These are phyloP conservation scores for Lithohypha guttulata DNA, from an alignment of 2,329 filamentous ascomycete genomes.

Conservation along the genomic window DNA sequence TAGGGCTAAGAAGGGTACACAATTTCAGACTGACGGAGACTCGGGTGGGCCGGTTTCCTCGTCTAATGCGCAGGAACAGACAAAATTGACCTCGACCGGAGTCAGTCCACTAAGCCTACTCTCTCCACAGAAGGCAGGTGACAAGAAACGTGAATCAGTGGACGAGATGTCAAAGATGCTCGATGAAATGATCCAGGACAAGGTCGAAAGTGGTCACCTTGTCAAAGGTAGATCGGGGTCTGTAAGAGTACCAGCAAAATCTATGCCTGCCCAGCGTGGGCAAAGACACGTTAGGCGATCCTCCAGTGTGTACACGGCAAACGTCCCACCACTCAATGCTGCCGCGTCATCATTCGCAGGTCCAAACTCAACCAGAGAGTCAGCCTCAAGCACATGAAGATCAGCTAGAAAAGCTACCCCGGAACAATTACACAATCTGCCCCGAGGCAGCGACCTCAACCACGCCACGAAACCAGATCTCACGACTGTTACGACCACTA, in stretches of 20 bases:
- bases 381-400: slow-evolving; percentile 14
- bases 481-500: slow-evolving; percentile 2
- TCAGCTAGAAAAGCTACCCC: too few species aligned
- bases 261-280: slow-evolving; percentile 30
- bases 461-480: neutral
- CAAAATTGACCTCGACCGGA: neutral
- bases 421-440: too few species aligned
- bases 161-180: slow-evolving; percentile 90
- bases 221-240: slow-evolving; percentile 57
- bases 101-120: slow-evolving; percentile 24
- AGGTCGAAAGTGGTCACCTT: slow-evolving; percentile 64
- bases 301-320: slow-evolving; percentile 10
- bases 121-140: slow-evolving; percentile 28
- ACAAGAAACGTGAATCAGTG: slow-evolving; percentile 56
- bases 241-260: slow-evolving; percentile 40
- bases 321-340: slow-evolving; percentile 22
- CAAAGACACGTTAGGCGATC: slow-evolving; percentile 22
- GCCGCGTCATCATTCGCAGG: slow-evolving; percentile 20
- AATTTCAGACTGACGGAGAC: slow-evolving; percentile 11
- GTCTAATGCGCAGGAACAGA: neutral
- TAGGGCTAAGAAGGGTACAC: slow-evolving; percentile 21
- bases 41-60: neutral
- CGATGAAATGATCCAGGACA: slow-evolving; percentile 91
- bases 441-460: neutral
- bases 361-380: slow-evolving; percentile 16